A percentile compares a stretch with the other conserved stretches of the same genome.
Evolutionary conservation across 2,329 filamentous ascomycete genomes (phyloP).

Genomic region (Fusarium foetens): DNA sequence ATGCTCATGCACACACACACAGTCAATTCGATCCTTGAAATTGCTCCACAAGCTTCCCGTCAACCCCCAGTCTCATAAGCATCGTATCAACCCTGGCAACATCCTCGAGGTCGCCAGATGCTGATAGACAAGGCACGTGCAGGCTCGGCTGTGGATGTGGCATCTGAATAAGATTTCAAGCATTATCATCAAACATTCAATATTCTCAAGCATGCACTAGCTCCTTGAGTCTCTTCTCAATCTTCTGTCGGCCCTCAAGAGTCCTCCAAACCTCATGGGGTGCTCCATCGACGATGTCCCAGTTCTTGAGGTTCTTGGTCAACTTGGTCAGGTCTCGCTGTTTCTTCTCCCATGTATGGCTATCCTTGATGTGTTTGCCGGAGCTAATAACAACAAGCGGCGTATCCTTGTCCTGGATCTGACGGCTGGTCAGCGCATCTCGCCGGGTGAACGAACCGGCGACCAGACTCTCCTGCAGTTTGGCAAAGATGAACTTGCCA

Average conservation of each 20-base stretch:
- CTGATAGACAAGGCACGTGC: conserved; percentile 21
- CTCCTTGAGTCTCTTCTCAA: conserved; percentile 82
- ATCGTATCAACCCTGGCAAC: conserved; percentile 18
- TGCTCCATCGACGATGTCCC: conserved; percentile 88
- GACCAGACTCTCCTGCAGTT: conserved; percentile 92
- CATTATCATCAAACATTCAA: not conserved
- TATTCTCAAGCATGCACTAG: conserved; percentile 60
- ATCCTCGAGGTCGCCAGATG: not conserved
- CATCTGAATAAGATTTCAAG: not conserved
- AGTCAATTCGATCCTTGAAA: not conserved
- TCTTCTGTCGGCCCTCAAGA: conserved; percentile 73
- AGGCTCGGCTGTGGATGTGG: not conserved
- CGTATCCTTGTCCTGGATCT: conserved; percentile 80
- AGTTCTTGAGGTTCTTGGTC: conserved; percentile 80
- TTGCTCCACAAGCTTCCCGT: conserved; percentile 29
- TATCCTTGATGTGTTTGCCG: conserved; percentile 73
- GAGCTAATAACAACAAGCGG: conserved; percentile 86
- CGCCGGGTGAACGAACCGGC: conserved; percentile 85
- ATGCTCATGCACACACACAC: conserved; percentile 17
- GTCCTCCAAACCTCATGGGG: conserved; percentile 89
- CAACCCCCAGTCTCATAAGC: conserved; percentile 24
- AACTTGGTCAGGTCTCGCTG: conserved; percentile 86
- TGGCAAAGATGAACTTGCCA: conserved; percentile 87
- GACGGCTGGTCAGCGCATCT: conserved; percentile 80
- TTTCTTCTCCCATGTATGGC: conserved; percentile 80